A percentile compares a stretch with the other conserved stretches of the same genome.
phyloP scores from a whole-genome alignment of 768 basidiomycete species.

The Myochromella boudieri region DNA sequence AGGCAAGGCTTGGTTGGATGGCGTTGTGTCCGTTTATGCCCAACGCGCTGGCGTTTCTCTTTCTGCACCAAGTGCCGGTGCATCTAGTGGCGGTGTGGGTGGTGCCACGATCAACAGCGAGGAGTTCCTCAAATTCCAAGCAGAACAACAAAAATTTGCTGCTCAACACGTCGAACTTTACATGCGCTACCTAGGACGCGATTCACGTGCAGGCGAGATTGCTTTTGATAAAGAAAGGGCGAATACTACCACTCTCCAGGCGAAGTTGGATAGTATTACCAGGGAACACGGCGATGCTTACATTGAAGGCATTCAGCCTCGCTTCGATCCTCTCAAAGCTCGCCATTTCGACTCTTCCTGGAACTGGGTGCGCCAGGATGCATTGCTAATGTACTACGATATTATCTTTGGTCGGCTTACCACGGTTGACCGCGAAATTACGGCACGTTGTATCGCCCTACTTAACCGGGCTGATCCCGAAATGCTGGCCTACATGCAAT shows the following conservation, averaged over 20 bases:
- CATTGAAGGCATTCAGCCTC: slow-evolving; percentile 91
- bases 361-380: slow-evolving; percentile 99
- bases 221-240: slow-evolving; percentile 87
- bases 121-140: slow-evolving; percentile 95
- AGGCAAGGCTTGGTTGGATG: slow-evolving; percentile 92
- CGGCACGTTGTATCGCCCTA: slow-evolving; percentile 94
- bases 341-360: slow-evolving; percentile 98
- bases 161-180: slow-evolving; percentile 93
- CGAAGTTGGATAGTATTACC: slow-evolving; percentile 82
- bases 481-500: slow-evolving; percentile 93
- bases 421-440: slow-evolving; percentile 94
- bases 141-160: slow-evolving; percentile 90
- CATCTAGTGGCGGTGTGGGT: slow-evolving; percentile 61
- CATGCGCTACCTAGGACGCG: slow-evolving; percentile 94
- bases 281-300: slow-evolving; percentile 94
- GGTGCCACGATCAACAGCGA: slow-evolving; percentile 96
- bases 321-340: slow-evolving; percentile 93
- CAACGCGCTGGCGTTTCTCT: slow-evolving; percentile 87
- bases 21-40: slow-evolving; percentile 81
- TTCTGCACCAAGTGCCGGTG: slow-evolving; percentile 63
- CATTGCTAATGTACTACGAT: slow-evolving; percentile 95
- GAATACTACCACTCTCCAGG: slow-evolving; percentile 68
- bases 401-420: slow-evolving; percentile 95
- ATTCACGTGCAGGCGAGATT: slow-evolving; percentile 90
- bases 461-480: slow-evolving; percentile 97